Evolutionary conservation across 176 grass and related monocot genomes (phyloP).

Genomic region (Oryza nivara): DNA sequence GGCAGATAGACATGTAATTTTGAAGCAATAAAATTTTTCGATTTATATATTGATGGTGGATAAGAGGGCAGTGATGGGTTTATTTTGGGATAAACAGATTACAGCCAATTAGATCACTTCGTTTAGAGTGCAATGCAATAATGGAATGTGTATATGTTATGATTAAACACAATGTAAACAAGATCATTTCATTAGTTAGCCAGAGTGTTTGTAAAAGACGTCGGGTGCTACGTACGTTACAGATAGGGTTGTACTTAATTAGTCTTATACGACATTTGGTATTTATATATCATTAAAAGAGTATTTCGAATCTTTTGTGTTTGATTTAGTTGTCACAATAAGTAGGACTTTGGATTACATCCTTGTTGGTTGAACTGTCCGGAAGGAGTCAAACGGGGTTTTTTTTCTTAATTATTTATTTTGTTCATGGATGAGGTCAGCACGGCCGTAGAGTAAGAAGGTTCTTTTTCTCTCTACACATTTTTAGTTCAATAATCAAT

Average conservation of each 20-base stretch:
- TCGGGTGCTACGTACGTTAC: not conserved
- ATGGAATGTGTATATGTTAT: not conserved
- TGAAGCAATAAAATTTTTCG: no score
- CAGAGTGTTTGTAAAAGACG: not conserved
- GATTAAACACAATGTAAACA: not conserved
- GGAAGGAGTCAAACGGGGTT: not conserved
- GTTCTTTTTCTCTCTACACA: not conserved
- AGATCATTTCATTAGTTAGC: not conserved
- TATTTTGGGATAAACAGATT: no score
- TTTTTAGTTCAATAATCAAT: not conserved
- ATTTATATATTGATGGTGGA: no score
- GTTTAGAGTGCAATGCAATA: not conserved
- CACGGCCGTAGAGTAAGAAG: not conserved
- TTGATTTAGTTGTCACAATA: not conserved
- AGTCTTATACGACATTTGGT: not conserved
- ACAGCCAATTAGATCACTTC: not conserved
- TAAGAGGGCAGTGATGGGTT: no score
- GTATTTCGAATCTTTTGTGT: not conserved
- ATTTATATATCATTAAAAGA: not conserved
- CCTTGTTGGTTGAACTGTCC: not conserved
- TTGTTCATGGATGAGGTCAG: not conserved
- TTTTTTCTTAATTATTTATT: not conserved
- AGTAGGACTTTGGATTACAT: not conserved
- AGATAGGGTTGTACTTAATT: not conserved
- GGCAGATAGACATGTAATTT: no score